phyloP scores from a whole-genome alignment of 2,329 filamentous ascomycete genomes.

The Cladosporium phlei region DNA sequence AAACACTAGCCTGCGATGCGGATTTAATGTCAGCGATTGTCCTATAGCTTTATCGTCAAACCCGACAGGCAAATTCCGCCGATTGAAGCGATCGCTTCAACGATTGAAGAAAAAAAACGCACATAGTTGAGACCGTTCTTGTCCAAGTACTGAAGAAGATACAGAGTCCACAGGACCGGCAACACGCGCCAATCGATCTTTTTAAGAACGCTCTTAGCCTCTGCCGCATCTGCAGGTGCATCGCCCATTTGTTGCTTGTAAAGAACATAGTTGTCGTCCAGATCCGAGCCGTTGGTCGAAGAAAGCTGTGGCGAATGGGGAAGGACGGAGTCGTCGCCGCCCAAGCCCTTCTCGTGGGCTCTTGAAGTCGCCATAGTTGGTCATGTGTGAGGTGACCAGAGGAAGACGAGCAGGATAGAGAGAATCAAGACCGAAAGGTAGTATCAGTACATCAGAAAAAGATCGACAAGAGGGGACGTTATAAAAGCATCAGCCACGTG shows the following conservation, averaged over 20 bases:
- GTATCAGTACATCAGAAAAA: background rate
- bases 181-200: slow-evolving; percentile 35
- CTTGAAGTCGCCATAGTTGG: background rate
- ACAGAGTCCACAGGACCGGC: slow-evolving; percentile 31
- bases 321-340: background rate
- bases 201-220: slow-evolving; percentile 30
- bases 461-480: slow-evolving; percentile 3
- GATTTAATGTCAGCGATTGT: background rate
- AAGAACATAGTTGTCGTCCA: slow-evolving; percentile 28
- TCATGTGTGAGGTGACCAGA: background rate
- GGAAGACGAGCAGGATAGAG: background rate
- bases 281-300: slow-evolving; percentile 18
- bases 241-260: slow-evolving; percentile 25
- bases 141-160: slow-evolving; percentile 39
- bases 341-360: background rate
- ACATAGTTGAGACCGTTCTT: slow-evolving; percentile 40
- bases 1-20: slow-evolving; percentile 36
- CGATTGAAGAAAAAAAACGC: background rate
- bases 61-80: background rate
- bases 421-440: background rate
- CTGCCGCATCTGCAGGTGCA: slow-evolving; percentile 15
- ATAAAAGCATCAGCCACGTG: slow-evolving; percentile 4
- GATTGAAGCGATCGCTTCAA: too few relatives aligned
- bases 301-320: slow-evolving; percentile 16
- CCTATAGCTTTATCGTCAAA: background rate